Conservation (phyloP, 345 rosid genomes). For the Turritis glabra region DNA sequence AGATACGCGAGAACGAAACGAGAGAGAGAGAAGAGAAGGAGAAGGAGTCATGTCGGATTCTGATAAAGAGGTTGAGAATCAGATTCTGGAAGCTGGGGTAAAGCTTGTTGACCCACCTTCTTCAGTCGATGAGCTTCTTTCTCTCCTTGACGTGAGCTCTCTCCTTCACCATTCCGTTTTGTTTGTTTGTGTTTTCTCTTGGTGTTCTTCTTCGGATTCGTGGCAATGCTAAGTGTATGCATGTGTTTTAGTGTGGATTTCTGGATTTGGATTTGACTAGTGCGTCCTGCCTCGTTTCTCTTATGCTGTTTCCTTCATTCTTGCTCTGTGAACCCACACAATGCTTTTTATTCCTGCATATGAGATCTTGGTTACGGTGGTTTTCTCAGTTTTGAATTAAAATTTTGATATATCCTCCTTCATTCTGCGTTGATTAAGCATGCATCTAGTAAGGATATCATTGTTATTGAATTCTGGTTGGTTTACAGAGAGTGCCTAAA, state of each 20-base stretch:
- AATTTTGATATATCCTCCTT: background rate
- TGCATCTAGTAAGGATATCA: background rate
- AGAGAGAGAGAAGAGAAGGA: slow-evolving; percentile 7
- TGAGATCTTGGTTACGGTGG: background rate
- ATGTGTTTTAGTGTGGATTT: slow-evolving; percentile 29
- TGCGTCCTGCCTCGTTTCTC: background rate
- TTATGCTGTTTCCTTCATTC: background rate
- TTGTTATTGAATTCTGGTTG: slow-evolving; percentile 2
- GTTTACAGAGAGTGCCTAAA: background rate
- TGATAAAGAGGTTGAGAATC: slow-evolving; percentile 65
- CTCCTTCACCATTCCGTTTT: slow-evolving; percentile 9
- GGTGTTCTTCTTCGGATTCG: background rate
- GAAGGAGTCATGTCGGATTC: slow-evolving; percentile 51
- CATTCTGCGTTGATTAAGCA: background rate
- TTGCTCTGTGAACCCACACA: slow-evolving; percentile 15
- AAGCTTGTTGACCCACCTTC: slow-evolving; percentile 72
- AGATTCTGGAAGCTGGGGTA: slow-evolving; percentile 69
- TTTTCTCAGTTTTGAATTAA: background rate
- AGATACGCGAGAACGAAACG: slow-evolving; percentile 18
- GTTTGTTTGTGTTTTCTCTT: background rate
- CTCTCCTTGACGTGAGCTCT: slow-evolving; percentile 76
- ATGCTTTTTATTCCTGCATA: background rate
- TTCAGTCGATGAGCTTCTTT: slow-evolving; percentile 69
- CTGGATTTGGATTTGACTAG: background rate
- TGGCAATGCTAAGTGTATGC: slow-evolving; percentile 25